Conservation (phyloP, 352 stramenopile genomes). For the Globisporangium viniferum region DNA sequence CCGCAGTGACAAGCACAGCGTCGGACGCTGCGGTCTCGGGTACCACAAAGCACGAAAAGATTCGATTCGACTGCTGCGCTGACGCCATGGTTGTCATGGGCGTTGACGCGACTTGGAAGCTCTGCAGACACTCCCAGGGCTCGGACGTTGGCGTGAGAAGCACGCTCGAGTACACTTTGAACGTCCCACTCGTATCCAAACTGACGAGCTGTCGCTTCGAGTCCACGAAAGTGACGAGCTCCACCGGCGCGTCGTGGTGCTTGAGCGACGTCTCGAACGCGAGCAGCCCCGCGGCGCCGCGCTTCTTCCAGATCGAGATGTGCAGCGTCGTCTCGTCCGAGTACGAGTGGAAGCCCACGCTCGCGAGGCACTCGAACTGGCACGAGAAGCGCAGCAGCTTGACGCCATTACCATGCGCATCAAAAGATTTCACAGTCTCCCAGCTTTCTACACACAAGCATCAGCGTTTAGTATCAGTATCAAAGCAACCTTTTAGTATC, state of each 20-base stretch:
- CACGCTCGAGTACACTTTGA: conserved; percentile 47
- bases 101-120: conserved; percentile 24
- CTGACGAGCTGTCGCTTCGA: conserved; percentile 57
- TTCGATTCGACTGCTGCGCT: not conserved
- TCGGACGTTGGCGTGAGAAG: conserved; percentile 41
- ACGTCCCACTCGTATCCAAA: conserved; percentile 40
- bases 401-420: conserved; percentile 59
- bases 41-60: conserved; percentile 26
- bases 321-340: conserved; percentile 63
- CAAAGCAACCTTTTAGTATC: not conserved
- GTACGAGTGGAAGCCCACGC: conserved; percentile 56
- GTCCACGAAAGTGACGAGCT: conserved; percentile 51
- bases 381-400: conserved; percentile 45
- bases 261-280: conserved; percentile 32
- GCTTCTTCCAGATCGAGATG: conserved; percentile 50
- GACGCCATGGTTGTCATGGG: not conserved
- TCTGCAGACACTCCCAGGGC: conserved; percentile 48
- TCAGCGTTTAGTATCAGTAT: not conserved
- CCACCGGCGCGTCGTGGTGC: conserved; percentile 35
- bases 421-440: conserved; percentile 41
- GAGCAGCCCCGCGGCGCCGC: conserved; percentile 25
- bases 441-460: conserved; percentile 26
- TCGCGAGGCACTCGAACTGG: conserved; percentile 51
- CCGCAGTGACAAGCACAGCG: conserved; percentile 47
- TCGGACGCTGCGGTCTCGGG: conserved; percentile 48